Evolutionary conservation across 495 filamentous ascomycete species (phyloP).

Genomic region (Penicillium silybi): DNA sequence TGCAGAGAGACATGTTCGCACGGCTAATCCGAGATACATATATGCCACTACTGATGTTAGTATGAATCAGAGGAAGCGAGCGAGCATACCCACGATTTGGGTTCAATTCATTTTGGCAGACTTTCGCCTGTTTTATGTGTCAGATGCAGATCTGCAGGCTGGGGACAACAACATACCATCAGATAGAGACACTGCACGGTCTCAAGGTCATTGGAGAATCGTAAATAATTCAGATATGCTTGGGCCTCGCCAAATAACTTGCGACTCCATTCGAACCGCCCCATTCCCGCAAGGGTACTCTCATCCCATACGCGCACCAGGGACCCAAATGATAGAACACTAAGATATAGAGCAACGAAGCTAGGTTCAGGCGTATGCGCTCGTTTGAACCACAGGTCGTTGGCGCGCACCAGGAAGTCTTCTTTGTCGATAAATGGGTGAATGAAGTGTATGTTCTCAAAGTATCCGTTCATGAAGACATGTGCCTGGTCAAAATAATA

Average conservation of each 20-base stretch:
- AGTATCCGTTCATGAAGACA: conserved; percentile 42
- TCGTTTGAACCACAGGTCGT: conserved; percentile 35
- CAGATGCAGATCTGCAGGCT: not conserved
- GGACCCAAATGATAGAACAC: conserved; percentile 36
- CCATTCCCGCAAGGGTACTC: conserved; percentile 29
- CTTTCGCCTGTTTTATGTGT: conserved; percentile 30
- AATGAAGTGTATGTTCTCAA: conserved; percentile 41
- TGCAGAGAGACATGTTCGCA: conserved; percentile 40
- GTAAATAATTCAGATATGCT: conserved; percentile 31
- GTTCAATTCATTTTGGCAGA: conserved; percentile 43
- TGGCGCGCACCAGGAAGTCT: conserved; percentile 32
- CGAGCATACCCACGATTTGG: conserved; percentile 29
- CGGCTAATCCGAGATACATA: conserved; percentile 41
- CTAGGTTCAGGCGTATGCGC: conserved; percentile 30
- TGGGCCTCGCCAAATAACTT: conserved; percentile 42
- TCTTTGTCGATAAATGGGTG: conserved; percentile 43
- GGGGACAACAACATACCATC: conserved; percentile 24
- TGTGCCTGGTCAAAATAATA: conserved; percentile 42
- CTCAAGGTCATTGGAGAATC: conserved; percentile 40
- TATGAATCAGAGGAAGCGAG: not conserved
- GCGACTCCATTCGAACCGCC: conserved; percentile 41
- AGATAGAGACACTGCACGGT: conserved; percentile 41
- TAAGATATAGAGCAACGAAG: conserved; percentile 40
- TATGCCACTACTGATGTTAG: conserved; percentile 32
- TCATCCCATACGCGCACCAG: conserved; percentile 41